phyloP scores from a whole-genome alignment of 352 stramenopile species.

The Phytophthora cajani region DNA sequence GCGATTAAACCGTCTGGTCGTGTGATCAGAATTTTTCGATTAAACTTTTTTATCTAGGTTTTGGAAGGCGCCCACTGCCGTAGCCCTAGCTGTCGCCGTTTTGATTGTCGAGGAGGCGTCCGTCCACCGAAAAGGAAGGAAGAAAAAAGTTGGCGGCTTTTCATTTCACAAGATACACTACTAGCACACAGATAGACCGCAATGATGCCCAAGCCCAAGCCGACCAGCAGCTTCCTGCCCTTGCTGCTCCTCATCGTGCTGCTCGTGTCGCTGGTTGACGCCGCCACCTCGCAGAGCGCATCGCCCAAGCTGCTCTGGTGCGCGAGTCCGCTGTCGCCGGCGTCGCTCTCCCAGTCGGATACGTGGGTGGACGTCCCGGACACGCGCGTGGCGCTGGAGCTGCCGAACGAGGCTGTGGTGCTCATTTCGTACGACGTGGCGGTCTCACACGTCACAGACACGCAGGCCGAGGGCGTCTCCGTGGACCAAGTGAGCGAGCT shows the following conservation, averaged over 20 bases:
- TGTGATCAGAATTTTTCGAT: too few relatives aligned
- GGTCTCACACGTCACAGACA: constrained; percentile 49
- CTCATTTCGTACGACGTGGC: constrained; percentile 77
- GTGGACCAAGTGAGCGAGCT: constrained; percentile 55
- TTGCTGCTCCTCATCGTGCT: constrained; percentile 9
- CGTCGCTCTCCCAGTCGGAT: constrained; percentile 31
- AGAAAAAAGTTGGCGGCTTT: constrained; percentile 27
- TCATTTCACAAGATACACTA: constrained; percentile 8
- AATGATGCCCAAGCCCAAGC: constrained; percentile 4
- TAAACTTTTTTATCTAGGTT: too few relatives aligned
- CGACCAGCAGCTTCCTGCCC: not conserved
- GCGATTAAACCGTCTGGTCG: too few relatives aligned
- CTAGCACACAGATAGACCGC: not conserved
- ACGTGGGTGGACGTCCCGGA: constrained; percentile 67
- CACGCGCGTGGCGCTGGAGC: constrained; percentile 54
- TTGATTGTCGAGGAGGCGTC: too few relatives aligned
- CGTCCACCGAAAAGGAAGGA: too few relatives aligned
- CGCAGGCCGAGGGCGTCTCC: constrained; percentile 15
- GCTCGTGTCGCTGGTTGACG: not conserved
- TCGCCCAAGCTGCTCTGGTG: constrained; percentile 73
- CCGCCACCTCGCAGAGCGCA: constrained; percentile 18
- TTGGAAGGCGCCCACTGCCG: too few relatives aligned
- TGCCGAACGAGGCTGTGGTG: constrained; percentile 65
- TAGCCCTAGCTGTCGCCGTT: too few relatives aligned
- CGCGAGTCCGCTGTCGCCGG: constrained; percentile 56